Evolutionary conservation across 1,139 yeast genomes (phyloP).

Genomic region (Geotrichum australiense): DNA sequence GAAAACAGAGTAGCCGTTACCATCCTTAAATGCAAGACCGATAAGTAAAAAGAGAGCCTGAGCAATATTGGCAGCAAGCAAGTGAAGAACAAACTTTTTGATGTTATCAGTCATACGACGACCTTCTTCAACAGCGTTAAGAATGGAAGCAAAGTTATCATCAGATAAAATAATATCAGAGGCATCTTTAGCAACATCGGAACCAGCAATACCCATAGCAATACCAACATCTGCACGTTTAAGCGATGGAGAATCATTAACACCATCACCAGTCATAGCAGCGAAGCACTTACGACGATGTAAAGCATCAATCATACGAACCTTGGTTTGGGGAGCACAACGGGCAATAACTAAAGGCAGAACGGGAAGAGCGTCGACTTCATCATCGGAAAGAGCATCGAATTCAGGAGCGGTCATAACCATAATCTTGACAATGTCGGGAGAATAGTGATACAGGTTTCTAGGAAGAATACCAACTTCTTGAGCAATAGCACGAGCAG

Average conservation of each 20-base stretch:
- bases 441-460: slow-evolving; percentile 55
- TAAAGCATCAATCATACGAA: slow-evolving; percentile 74
- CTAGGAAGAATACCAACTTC: slow-evolving; percentile 80
- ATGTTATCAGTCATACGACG: slow-evolving; percentile 76
- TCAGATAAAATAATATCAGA: slow-evolving; percentile 69
- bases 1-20: slow-evolving; percentile 55
- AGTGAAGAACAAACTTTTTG: slow-evolving; percentile 74
- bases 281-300: slow-evolving; percentile 64
- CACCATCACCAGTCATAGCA: slow-evolving; percentile 89
- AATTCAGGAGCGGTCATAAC: slow-evolving; percentile 72
- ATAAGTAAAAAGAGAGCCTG: slow-evolving; percentile 66
- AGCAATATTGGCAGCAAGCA: slow-evolving; percentile 72
- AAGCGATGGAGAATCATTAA: slow-evolving; percentile 75
- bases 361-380: slow-evolving; percentile 62
- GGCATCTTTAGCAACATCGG: slow-evolving; percentile 78
- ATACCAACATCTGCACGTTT: slow-evolving; percentile 80
- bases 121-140: slow-evolving; percentile 76
- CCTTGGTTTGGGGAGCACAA: slow-evolving; percentile 82
- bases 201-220: slow-evolving; percentile 80
- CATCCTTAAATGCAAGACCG: slow-evolving; percentile 60
- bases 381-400: slow-evolving; percentile 54
- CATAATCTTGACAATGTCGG: slow-evolving; percentile 57
- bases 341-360: slow-evolving; percentile 76
- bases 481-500: slow-evolving; percentile 76
- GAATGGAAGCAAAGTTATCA: slow-evolving; percentile 71